A percentile compares a stretch with the other conserved stretches of the same genome.
Conservation (phyloP, 306 rosid genomes). For the Delonix regia region DNA sequence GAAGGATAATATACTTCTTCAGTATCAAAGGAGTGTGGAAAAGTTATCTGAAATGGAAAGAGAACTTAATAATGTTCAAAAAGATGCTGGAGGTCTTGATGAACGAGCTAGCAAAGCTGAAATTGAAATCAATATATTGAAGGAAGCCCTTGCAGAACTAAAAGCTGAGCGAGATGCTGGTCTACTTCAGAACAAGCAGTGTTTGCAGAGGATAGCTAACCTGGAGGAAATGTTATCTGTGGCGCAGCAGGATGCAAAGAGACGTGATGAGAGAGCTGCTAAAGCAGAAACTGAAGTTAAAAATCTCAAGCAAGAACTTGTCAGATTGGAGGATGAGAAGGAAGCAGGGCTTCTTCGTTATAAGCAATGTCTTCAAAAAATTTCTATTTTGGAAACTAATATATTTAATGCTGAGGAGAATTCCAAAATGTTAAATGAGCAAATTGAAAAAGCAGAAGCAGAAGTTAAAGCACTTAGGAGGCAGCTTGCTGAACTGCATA, state of each 20-base stretch:
- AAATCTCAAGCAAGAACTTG: conserved; percentile 62
- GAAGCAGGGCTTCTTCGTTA: conserved; percentile 64
- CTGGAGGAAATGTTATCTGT: conserved; percentile 58
- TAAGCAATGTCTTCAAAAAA: conserved; percentile 66
- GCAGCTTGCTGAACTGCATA: conserved; percentile 49
- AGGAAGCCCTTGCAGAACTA: conserved; percentile 71
- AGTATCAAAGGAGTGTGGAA: conserved; percentile 72
- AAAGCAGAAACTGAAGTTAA: conserved; percentile 73
- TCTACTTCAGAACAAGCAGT: conserved; percentile 66
- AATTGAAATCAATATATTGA: conserved; percentile 73
- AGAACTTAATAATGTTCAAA: conserved; percentile 59
- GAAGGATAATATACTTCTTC: conserved; percentile 74
- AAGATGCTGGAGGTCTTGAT: conserved; percentile 68
- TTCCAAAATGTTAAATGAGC: conserved; percentile 63
- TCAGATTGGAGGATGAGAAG: conserved; percentile 69
- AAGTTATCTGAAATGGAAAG: conserved; percentile 67
- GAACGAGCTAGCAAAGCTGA: conserved; percentile 91
- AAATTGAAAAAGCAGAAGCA: conserved; percentile 58
- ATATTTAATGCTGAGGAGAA: conserved; percentile 72
- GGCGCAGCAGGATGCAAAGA: conserved; percentile 59
- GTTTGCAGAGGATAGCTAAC: conserved; percentile 71
- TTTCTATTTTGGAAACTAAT: conserved; percentile 71
- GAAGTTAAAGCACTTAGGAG: conserved; percentile 66
- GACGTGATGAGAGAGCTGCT: conserved; percentile 55
- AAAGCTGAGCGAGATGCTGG: conserved; percentile 71